Evolutionary conservation across 441 rosid genomes (phyloP).

Genomic region (Flueggea neowawraea): DNA sequence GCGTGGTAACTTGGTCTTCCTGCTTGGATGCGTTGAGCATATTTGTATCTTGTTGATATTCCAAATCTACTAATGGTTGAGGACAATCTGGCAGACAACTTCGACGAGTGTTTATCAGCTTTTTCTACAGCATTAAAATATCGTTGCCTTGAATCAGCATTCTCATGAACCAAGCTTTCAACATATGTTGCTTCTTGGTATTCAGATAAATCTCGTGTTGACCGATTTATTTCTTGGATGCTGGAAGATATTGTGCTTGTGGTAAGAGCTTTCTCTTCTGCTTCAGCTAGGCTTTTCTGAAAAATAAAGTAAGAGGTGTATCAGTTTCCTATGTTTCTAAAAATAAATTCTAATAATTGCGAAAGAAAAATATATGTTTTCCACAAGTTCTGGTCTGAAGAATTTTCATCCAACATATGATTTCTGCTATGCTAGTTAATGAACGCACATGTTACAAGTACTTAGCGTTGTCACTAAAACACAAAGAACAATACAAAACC

Average conservation of each 20-base stretch:
- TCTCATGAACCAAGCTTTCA: conserved; percentile 14
- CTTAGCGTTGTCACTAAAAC: no score
- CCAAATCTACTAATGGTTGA: conserved; percentile 37
- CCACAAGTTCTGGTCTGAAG: no score
- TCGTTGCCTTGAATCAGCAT: conserved; percentile 14
- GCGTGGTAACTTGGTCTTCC: conserved; percentile 16
- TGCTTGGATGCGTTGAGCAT: conserved; percentile 15
- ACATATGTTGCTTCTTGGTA: conserved; percentile 22
- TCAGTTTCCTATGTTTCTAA: no score
- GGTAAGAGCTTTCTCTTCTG: conserved; percentile 22
- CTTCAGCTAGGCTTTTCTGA: conserved; percentile 67
- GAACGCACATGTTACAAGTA: no score
- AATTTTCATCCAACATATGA: no score
- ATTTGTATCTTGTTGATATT: conserved; percentile 27
- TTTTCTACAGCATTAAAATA: conserved; percentile 6
- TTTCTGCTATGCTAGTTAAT: no score
- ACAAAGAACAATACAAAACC: no score
- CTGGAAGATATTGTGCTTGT: not conserved
- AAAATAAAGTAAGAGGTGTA: not conserved
- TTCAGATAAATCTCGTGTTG: conserved; percentile 27
- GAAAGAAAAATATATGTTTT: no score
- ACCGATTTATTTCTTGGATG: conserved; percentile 20
- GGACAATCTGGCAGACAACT: conserved; percentile 24
- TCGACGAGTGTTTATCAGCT: conserved; percentile 8
- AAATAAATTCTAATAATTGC: no score